A percentile compares a stretch with the other conserved stretches of the same genome.
Conservation (phyloP, 805 yeast genomes). For the Saccharomycopsis lassenensis region DNA sequence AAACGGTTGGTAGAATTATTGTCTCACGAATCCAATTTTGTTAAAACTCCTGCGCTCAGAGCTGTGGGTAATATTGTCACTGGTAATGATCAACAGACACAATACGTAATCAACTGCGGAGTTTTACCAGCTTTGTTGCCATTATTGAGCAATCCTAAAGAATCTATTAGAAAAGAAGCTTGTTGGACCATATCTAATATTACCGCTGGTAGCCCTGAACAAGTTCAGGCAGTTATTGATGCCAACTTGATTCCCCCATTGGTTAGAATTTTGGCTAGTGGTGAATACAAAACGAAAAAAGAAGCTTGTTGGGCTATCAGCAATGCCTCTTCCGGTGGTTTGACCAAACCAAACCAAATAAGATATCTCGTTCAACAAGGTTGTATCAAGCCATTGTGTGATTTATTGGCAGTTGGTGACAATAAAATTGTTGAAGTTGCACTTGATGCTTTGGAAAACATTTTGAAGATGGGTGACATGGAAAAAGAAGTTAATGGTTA, state of each 20-base stretch:
- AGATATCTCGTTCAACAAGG: slow-evolving; percentile 90
- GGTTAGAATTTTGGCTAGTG: slow-evolving; percentile 63
- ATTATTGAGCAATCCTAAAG: slow-evolving; percentile 74
- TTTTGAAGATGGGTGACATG: slow-evolving; percentile 86
- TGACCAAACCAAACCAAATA: slow-evolving; percentile 84
- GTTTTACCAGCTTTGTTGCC: slow-evolving; percentile 79
- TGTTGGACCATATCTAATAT: slow-evolving; percentile 98
- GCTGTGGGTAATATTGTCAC: slow-evolving; percentile 98
- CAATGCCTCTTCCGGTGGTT: slow-evolving; percentile 94
- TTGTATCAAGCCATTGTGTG: slow-evolving; percentile 95
- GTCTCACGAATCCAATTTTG: slow-evolving; percentile 70
- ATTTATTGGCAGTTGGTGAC: slow-evolving; percentile 78
- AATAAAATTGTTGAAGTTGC: slow-evolving; percentile 89
- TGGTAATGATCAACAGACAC: slow-evolving; percentile 93
- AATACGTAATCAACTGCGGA: slow-evolving; percentile 86
- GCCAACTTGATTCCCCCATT: slow-evolving; percentile 88
- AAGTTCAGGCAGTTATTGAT: slow-evolving; percentile 94
- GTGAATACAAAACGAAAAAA: slow-evolving; percentile 92
- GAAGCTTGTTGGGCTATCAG: slow-evolving; percentile 99
- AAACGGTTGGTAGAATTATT: slow-evolving; percentile 85
- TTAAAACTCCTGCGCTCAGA: slow-evolving; percentile 95
- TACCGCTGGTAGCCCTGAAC: slow-evolving; percentile 93
- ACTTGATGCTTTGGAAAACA: slow-evolving; percentile 88
- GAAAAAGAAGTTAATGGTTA: slow-evolving; percentile 71
- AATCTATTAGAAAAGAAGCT: slow-evolving; percentile 90